Base-by-base conservation (phyloP, 2,329 filamentous ascomycete genomes). In the Fusarium sp. region DNA sequence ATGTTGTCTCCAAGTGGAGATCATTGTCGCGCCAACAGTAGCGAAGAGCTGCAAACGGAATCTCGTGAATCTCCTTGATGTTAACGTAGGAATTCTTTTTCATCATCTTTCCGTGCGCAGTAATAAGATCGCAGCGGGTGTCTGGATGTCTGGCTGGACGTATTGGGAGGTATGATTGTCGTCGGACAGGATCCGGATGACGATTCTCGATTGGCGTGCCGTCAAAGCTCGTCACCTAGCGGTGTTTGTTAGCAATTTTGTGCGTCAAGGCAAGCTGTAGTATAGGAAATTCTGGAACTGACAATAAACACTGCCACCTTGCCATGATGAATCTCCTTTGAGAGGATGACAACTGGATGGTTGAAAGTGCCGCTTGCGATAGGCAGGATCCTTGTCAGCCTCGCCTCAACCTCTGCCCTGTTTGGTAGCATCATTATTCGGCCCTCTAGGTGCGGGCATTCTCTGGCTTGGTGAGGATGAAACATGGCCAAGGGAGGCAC, bases 111-210 rank as follows among this genome's bases (percentile, higher is more conserved):
- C 55, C 42, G 22, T 58, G 55, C 1, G 41, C 41, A 30, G 41
- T 4, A 36, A 58, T 28, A 15, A 58, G 55, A 14, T 36, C 24
- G 41, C 55, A 20, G 13, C 11, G 12, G 20, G 42, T 58, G 10
- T 58, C 55, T 30, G 55, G 30, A 14, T 58, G 55, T 10, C 5
- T 58, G 22, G 55, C 55, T 5, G 55, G 55, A 10, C 26, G 32
- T 48, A 58, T 58, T 14, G 55, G 42, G 18, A 58, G 55, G 55
- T 58, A 58, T 8, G n/a, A 28, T 17, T 58, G 30, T 18, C 55
- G 55, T 58, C 55, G 55, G 10, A 6, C 4, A 18, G 55, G 55
- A 50, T 58, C 55, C 3, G 32, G n/a, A n/a, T 58, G 55, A 8
- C 41, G 55, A 26, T 36, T 38, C 22, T 58, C 41, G n/a, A 58